Evolutionary conservation across 1,284 basidiomycete genomes (phyloP).

Genomic region (Pseudozyma pruni): DNA sequence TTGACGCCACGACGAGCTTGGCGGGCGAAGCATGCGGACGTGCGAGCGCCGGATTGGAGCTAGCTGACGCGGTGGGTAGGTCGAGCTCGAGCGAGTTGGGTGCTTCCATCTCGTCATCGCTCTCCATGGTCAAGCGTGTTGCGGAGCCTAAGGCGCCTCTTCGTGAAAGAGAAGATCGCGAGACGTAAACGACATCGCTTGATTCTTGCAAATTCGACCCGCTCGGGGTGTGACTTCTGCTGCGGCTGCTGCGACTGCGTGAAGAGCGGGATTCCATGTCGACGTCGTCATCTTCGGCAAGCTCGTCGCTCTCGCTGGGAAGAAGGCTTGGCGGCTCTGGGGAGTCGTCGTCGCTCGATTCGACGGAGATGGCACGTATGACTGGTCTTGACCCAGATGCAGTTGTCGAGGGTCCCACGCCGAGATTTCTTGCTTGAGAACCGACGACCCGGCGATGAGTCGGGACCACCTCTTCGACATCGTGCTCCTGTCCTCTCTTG

Average conservation of each 20-base stretch:
- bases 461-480: not conserved
- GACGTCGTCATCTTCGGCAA: slow-evolving; percentile 4
- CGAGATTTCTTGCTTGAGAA: not conserved
- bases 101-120: slow-evolving; percentile 16
- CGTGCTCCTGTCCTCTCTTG: slow-evolving; percentile 10
- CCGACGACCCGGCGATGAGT: not conserved
- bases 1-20: slow-evolving; percentile 18
- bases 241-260: not conserved
- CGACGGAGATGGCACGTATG: slow-evolving; percentile 1
- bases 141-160: slow-evolving; percentile 19
- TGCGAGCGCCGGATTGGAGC: slow-evolving; percentile 5
- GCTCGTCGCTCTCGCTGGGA: slow-evolving; percentile 8
- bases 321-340: not conserved
- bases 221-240: slow-evolving; percentile 11
- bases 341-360: slow-evolving; percentile 5
- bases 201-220: not conserved
- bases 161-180: slow-evolving; percentile 6
- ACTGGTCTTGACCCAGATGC: not conserved
- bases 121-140: slow-evolving; percentile 10
- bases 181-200: slow-evolving; percentile 6
- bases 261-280: not conserved
- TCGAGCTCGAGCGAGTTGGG: not conserved
- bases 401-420: not conserved
- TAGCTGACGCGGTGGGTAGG: slow-evolving; percentile 4
- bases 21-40: slow-evolving; percentile 12